phyloP scores from a whole-genome alignment of 1,284 basidiomycete species.

The Pholiota adiposa region DNA sequence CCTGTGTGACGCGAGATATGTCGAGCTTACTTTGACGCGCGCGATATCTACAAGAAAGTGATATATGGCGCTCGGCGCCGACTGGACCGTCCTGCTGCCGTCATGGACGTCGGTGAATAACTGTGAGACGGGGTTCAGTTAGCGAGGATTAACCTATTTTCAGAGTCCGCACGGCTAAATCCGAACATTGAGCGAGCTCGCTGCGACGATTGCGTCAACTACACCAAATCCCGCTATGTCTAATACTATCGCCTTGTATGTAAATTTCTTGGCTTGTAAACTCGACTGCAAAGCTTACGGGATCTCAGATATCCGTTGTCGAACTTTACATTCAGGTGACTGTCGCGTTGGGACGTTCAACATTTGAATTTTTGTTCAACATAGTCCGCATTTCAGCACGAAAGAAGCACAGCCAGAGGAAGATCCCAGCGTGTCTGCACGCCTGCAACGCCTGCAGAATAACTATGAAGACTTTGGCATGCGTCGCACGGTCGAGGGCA shows the following conservation, averaged over 20 bases:
- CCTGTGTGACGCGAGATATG: neutral
- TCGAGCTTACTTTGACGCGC: neutral
- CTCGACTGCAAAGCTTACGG: neutral
- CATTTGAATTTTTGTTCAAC: neutral
- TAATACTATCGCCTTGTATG: slow-evolving; percentile 77
- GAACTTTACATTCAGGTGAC: slow-evolving; percentile 83
- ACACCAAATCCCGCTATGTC: slow-evolving; percentile 51
- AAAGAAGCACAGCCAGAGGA: slow-evolving; percentile 97
- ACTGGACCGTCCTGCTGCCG: neutral
- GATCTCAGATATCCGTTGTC: slow-evolving; percentile 75
- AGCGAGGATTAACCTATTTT: neutral
- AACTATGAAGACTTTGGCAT: slow-evolving; percentile 98
- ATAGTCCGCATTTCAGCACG: slow-evolving; percentile 53
- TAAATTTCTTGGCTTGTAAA: slow-evolving; percentile 18
- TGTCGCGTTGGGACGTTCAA: neutral
- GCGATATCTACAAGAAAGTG: neutral
- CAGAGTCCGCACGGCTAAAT: neutral
- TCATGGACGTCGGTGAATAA: neutral
- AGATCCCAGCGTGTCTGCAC: slow-evolving; percentile 91
- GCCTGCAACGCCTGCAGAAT: slow-evolving; percentile 88
- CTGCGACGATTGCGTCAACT: neutral
- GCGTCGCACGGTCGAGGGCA: slow-evolving; percentile 94
- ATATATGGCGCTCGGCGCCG: neutral
- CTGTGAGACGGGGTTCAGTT: neutral
- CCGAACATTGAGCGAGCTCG: neutral